Percentiles rank a stretch among this genome's conserved stretches.
phyloP scores from a whole-genome alignment of 2,329 filamentous ascomycete species.

The Penicillium sclerotiorum region DNA sequence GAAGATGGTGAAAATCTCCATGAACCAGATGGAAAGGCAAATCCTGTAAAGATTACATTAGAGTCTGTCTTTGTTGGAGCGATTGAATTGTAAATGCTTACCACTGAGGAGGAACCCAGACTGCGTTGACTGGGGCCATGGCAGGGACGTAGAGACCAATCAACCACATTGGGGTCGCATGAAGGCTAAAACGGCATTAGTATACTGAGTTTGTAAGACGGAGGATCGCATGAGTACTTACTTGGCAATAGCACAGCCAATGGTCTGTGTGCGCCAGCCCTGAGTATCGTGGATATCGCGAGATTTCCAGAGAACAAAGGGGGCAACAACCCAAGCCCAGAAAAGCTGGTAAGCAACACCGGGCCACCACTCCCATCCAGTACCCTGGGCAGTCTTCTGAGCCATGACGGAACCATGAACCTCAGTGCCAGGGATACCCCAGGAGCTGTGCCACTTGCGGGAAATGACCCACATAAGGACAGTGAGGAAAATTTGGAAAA shows the following conservation, averaged over 20 bases:
- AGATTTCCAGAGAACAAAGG: conserved; percentile 59
- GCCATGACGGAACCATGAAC: conserved; percentile 51
- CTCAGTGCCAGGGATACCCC: conserved; percentile 54
- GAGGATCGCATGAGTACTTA: background rate
- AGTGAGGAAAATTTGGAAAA: conserved; percentile 52
- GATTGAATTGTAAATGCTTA: too few relatives aligned
- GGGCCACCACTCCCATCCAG: conserved; percentile 63
- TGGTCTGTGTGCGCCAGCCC: conserved; percentile 67
- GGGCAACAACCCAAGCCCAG: conserved; percentile 22
- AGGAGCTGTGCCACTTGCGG: conserved; percentile 63
- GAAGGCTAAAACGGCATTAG: too few relatives aligned
- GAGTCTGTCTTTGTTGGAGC: too few relatives aligned
- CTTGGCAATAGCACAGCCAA: conserved; percentile 50
- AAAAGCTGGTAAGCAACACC: conserved; percentile 36
- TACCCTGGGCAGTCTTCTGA: conserved; percentile 41
- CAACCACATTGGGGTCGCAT: conserved; percentile 69
- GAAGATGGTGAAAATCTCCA: conserved; percentile 67
- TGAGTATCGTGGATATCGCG: conserved; percentile 65
- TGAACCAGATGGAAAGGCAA: conserved; percentile 62
- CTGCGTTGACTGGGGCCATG: conserved; percentile 56
- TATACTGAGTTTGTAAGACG: too few relatives aligned
- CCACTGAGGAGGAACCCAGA: conserved; percentile 65
- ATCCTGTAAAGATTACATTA: too few relatives aligned
- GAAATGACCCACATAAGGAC: conserved; percentile 63
- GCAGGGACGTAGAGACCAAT: conserved; percentile 56